Evolutionary conservation across 306 rosid species (phyloP), one percentile per base, ranked within the genome.

Genomic region (Vigna reflexopilosa): DNA sequence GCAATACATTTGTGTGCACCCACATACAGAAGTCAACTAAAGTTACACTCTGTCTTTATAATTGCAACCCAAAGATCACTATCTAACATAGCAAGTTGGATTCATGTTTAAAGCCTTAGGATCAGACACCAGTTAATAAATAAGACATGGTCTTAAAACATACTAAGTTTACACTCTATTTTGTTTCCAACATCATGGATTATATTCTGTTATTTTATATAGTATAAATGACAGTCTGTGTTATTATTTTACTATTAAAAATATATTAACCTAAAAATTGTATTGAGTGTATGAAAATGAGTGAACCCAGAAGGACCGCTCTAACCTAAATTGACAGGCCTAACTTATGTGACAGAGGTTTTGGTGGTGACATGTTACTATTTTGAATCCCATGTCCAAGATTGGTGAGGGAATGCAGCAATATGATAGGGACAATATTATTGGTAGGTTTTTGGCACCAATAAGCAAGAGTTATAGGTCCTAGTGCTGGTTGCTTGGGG

Each of bases 401-500:
- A 36, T 70, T 70, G 62, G 22, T 32, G 28, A 50, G 48, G 11
- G 62, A 70, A 50, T 50, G n/a, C 16, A 17, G 48, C 45, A n/a
- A 32, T 50, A n/a, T 16, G 59, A 8, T 70, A 7, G n/a, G 36
- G 69, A 63, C 12, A 15, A 14, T 62, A 36, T 64, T 28, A 50
- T 36, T 9, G 77, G 72, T 50, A 38, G 83, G 72, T 7, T 72
- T 79, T 56, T 55, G 59, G 49, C 50, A 58, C 40, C 34, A 38
- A 64, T 38, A 38, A 38, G 50, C 30, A n/a, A 64, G 15, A n/a
- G 5, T 7, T 10, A 30, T 38, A 16, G 19, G 1, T 9, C 26
- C 8, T 15, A 54, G 58, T 68, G 74, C 40, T 42, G 49, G 47
- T 74, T 79, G 80, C 81, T 79, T 79, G 75, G 20, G 16, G 62